Evolutionary conservation across 202 grass and related monocot species (phyloP).

Genomic region (Musa balbisiana): DNA sequence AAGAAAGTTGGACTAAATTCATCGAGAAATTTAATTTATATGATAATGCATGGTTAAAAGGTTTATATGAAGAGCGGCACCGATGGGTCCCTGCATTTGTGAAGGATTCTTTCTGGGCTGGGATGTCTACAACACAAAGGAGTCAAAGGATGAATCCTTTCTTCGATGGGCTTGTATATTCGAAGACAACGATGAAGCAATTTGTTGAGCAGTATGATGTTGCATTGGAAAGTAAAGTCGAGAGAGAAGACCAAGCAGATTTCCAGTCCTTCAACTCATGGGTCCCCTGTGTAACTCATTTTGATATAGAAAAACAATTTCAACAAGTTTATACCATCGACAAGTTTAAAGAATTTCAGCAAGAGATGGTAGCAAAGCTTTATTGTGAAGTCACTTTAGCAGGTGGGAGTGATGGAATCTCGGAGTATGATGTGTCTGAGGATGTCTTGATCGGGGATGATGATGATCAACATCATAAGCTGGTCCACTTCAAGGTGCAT

Average conservation of each 20-base stretch:
- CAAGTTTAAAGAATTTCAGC: constrained; percentile 21
- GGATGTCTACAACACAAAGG: constrained; percentile 63
- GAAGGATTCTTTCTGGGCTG: constrained; percentile 79
- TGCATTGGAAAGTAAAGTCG: constrained; percentile 46
- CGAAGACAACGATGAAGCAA: constrained; percentile 55
- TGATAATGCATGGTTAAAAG: constrained; percentile 64
- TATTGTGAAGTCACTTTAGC: constrained; percentile 9
- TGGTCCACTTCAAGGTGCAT: constrained; percentile 16
- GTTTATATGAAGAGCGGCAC: constrained; percentile 46
- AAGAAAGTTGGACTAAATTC: constrained; percentile 72
- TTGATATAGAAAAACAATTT: constrained; percentile 21
- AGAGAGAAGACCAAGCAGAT: constrained; percentile 75
- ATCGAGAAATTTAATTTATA: constrained; percentile 46
- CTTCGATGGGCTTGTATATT: constrained; percentile 67
- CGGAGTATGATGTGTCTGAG: constrained; percentile 18
- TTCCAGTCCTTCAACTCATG: constrained; percentile 30
- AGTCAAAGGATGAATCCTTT: constrained; percentile 50
- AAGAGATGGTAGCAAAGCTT: constrained; percentile 17
- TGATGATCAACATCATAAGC: background rate
- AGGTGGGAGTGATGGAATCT: constrained; percentile 6
- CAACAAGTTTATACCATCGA: constrained; percentile 13
- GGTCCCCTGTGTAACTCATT: constrained; percentile 11
- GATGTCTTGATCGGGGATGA: background rate
- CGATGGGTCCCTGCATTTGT: constrained; percentile 78
- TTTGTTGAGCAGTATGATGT: constrained; percentile 71